phyloP scores from a whole-genome alignment of 1,284 basidiomycete species.

The Cutaneotrichosporon sp. region DNA sequence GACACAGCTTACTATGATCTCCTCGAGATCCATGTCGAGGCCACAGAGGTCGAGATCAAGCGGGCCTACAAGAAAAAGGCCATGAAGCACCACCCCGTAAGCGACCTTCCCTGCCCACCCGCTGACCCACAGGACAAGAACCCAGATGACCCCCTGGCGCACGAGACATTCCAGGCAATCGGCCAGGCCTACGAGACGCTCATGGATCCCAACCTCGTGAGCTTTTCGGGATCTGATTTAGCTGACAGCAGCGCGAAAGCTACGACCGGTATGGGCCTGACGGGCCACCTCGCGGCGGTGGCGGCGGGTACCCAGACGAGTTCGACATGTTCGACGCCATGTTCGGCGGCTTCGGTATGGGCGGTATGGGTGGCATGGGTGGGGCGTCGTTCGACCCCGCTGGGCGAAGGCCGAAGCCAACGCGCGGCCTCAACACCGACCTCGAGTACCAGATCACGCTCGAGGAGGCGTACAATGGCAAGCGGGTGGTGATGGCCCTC shows the following conservation, averaged over 20 bases:
- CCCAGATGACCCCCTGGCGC: constrained; percentile 59
- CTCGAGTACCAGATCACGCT: constrained; percentile 83
- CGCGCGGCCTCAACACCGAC: constrained; percentile 65
- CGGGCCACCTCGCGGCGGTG: constrained; percentile 54
- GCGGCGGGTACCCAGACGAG: constrained; percentile 47
- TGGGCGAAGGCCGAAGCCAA: constrained; percentile 51
- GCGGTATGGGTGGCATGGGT: constrained; percentile 53
- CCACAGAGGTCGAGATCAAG: constrained; percentile 78
- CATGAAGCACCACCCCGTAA: constrained; percentile 83
- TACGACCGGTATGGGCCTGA: constrained; percentile 83
- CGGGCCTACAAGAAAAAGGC: constrained; percentile 91
- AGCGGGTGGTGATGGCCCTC: constrained; percentile 83
- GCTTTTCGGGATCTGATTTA: neutral
- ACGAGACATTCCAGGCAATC: constrained; percentile 81
- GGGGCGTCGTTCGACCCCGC: constrained; percentile 29
- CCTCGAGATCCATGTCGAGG: constrained; percentile 67
- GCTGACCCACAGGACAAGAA: constrained; percentile 47
- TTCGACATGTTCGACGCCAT: constrained; percentile 74
- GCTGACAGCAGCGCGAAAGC: constrained; percentile 60
- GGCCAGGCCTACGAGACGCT: constrained; percentile 88
- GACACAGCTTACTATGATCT: constrained; percentile 66
- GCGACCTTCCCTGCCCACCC: constrained; percentile 43
- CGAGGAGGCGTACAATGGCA: constrained; percentile 91
- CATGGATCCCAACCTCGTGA: constrained; percentile 64
- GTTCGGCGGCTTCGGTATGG: constrained; percentile 59